Conservation (phyloP, 2,329 filamentous ascomycete species). For the Nemania sp. region DNA sequence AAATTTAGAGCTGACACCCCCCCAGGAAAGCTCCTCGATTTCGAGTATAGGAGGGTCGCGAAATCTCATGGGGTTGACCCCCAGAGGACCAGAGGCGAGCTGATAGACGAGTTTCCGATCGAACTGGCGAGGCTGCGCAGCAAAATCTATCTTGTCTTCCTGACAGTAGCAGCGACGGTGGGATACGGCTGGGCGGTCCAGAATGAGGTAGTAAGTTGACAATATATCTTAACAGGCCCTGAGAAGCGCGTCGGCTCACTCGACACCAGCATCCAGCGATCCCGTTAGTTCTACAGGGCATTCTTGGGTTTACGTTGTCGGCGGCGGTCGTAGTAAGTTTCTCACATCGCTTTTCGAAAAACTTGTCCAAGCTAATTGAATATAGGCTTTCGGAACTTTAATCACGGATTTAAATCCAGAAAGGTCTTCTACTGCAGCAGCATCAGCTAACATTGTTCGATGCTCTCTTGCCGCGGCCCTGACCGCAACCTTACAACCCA, state of each 20-base stretch:
- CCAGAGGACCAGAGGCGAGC: background rate
- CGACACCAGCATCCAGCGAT: conserved; percentile 26
- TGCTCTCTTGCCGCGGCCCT: conserved; percentile 39
- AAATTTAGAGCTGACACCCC: conserved; percentile 1
- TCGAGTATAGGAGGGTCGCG: conserved; percentile 29
- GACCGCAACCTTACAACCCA: conserved; percentile 37
- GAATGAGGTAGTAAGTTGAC: conserved; percentile 27
- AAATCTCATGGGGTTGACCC: conserved; percentile 11
- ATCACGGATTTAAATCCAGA: conserved; percentile 40
- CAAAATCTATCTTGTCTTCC: conserved; percentile 21
- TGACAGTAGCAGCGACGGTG: conserved; percentile 19
- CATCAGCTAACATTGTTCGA: conserved; percentile 44
- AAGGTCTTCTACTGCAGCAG: conserved; percentile 42
- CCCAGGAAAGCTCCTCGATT: conserved; percentile 30
- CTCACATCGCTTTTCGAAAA: background rate
- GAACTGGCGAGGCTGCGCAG: conserved; percentile 35
- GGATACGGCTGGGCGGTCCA: conserved; percentile 40
- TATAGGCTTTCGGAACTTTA: conserved; percentile 35
- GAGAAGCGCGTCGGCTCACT: conserved; percentile 2
- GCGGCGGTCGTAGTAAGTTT: conserved; percentile 37
- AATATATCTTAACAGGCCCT: background rate
- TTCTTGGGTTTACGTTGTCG: conserved; percentile 35
- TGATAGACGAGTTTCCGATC: conserved; percentile 30
- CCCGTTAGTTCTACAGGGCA: conserved; percentile 30
- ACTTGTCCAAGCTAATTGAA: background rate